Base-by-base conservation (phyloP, 306 rosid species). In the Acacia melanoxylon region DNA sequence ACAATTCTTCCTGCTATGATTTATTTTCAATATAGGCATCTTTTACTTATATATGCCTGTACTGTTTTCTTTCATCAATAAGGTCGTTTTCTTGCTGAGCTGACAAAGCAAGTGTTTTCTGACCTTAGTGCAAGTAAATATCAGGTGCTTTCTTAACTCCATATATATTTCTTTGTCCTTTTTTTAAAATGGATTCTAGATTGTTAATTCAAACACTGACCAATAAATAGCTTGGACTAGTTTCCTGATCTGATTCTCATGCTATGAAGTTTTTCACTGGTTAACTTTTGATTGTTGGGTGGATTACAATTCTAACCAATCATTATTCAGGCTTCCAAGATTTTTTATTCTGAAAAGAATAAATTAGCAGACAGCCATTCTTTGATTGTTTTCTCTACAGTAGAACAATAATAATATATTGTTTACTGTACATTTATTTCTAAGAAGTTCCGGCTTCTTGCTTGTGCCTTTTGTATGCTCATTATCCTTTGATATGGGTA, bases 11-110 rank as follows among this genome's bases (percentile, higher is more conserved):
- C 4, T 51, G 20, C 65, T 33, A 31, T 45, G n/a, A 8, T 41
- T 76, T 37, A 10, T 77, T 67, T 66, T 83, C 68, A 66, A n/a
- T 31, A 76, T 44, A 37, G 69, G 58, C 54, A 54, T 68, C 63
- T 77, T 75, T 74, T 41, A 17, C 58, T 83, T 76, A 42, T 17
- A 9, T 58, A 0, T 69, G 44, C 75, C 72, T 24, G 15, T 59
- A 75, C 84, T 82, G 67, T 83, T 49, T 41, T 78, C 66, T 79
- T 75, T 70, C 65, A 45, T 77, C 75, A 51, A 77, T 42, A 72
- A 95, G 99, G 99, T 12, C 98, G 98, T 83, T 95, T 95, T 86
- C 96, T 95, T 78, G 99, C 89, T 35, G 99, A 95, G 93, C 84
- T 86, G 79, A 86, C 89, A 61, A 86, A 86, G 85, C 96, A 95